Evolutionary conservation across 306 rosid species (phyloP), one percentile per base, ranked within the genome.

Genomic region (Vachellia collinsii): DNA sequence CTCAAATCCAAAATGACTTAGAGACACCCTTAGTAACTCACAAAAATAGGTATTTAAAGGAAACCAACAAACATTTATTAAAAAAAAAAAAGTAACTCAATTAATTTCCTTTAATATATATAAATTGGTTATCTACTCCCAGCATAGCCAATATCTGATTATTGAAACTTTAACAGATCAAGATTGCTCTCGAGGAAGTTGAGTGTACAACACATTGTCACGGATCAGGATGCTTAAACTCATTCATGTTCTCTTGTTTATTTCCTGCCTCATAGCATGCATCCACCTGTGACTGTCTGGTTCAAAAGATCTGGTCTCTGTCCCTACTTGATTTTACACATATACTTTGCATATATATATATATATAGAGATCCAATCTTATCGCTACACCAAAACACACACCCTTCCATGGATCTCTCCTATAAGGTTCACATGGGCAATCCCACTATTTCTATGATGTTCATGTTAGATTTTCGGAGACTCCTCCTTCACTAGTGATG

Each of bases 351-450:
- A n/a, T 53, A n/a, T n/a, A n/a, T n/a, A n/a, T n/a, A n/a, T n/a
- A n/a, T n/a, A n/a, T n/a, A n/a, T n/a, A n/a, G n/a, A n/a, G 9
- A 56, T 41, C 77, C 68, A 56, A 54, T 11, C 68, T 25, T 54
- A 65, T 37, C n/a, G 6, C 70, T 64, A 23, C 1, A 22, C 1
- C 36, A 22, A 23, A 58, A 59, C 10, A 29, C 34, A 11, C 65
- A 8, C 37, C 65, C 22, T 59, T 59, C 16, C 65, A 22, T 9
- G 4, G 0, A 37, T 38, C 67, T 25, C 41, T 62, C n/a, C 9
- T 25, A 25, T 13, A 12, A 29, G 19, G 8, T 62, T 62, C 67
- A 53, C 68, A 73, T 36, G 43, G 42, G 19, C 36, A 19, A n/a
- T 51, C 20, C 37, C 51, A 13, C 48, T 36, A 6, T 22, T 37